A percentile compares a stretch with the other conserved stretches of the same genome.
phyloP scores from a whole-genome alignment of 169 alveolate genomes.

The Plasmodium vinckei region DNA sequence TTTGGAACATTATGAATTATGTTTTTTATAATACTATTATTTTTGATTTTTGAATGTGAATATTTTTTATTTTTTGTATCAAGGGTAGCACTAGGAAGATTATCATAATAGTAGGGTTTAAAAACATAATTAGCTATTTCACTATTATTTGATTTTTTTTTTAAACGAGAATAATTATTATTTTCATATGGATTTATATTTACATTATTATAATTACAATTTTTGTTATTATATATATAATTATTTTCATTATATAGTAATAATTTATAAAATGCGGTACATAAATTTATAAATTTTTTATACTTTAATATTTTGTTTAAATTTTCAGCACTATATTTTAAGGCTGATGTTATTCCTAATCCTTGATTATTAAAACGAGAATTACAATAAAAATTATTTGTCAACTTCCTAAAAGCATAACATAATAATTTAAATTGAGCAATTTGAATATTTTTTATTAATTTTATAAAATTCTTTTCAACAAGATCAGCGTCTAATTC shows the following conservation, averaged over 20 bases:
- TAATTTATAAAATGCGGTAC: constrained; percentile 41
- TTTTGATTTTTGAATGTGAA: constrained; percentile 5
- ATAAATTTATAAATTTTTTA: constrained; percentile 13
- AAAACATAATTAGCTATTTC: constrained; percentile 50
- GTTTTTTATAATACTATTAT: neutral
- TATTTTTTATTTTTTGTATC: constrained; percentile 10
- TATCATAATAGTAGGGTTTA: constrained; percentile 74
- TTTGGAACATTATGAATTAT: neutral
- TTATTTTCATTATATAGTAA: constrained; percentile 22
- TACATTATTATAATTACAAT: constrained; percentile 5
- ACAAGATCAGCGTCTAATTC: constrained; percentile 76
- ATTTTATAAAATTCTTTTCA: constrained; percentile 59
- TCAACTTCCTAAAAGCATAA: constrained; percentile 67
- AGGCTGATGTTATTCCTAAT: constrained; percentile 10
- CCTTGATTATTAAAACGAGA: constrained; percentile 6
- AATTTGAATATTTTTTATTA: constrained; percentile 61
- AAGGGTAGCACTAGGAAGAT: constrained; percentile 52
- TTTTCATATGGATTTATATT: constrained; percentile 18
- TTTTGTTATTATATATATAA: constrained; percentile 36
- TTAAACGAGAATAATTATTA: neutral
- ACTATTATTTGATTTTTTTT: constrained; percentile 10
- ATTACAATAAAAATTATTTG: constrained; percentile 39
- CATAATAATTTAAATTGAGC: constrained; percentile 56
- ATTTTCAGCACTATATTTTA: constrained; percentile 38
- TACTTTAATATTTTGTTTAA: constrained; percentile 34